Evolutionary conservation across 2,329 filamentous ascomycete species (phyloP).

Genomic region (Aspergillus fructus): DNA sequence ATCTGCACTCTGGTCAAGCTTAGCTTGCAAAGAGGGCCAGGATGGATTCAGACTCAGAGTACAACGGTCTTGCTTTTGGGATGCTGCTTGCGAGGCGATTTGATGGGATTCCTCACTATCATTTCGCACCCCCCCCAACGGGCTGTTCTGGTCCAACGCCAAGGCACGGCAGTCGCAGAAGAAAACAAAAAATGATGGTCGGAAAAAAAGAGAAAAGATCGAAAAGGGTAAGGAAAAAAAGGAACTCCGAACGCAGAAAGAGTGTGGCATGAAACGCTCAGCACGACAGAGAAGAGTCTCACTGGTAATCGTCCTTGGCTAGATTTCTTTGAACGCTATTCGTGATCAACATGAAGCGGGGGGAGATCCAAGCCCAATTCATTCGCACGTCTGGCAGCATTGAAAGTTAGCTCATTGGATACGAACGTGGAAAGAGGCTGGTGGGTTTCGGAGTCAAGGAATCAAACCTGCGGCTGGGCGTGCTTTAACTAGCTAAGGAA

Average conservation of each 20-base stretch:
- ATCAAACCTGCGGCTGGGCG: constrained; percentile 21
- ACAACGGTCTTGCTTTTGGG: constrained; percentile 15
- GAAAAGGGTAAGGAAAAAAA: constrained; percentile 9
- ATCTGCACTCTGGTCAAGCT: constrained; percentile 26
- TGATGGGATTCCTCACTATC: constrained; percentile 14
- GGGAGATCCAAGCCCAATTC: constrained; percentile 19
- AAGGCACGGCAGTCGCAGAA: constrained; percentile 20
- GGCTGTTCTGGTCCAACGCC: constrained; percentile 19
- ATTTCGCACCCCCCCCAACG: constrained; percentile 18
- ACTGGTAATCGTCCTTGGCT: constrained; percentile 12
- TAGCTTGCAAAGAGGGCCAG: constrained; percentile 21
- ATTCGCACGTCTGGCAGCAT: constrained; percentile 20
- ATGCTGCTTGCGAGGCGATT: constrained; percentile 11
- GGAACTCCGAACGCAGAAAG: constrained; percentile 2
- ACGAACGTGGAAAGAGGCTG: constrained; percentile 18
- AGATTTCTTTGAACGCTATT: constrained; percentile 18
- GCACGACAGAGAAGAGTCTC: constrained; percentile 17
- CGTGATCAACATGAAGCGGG: constrained; percentile 20
- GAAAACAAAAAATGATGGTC: constrained; percentile 10
- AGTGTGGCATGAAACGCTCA: constrained; percentile 21
- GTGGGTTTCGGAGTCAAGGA: constrained; percentile 23
- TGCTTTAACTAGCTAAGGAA: constrained; percentile 21
- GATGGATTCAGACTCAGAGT: constrained; percentile 1
- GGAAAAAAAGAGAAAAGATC: constrained; percentile 2
- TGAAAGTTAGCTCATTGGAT: constrained; percentile 23